Evolutionary conservation across 257 asterid species (phyloP).

Genomic region (Solanum habrochaites): DNA sequence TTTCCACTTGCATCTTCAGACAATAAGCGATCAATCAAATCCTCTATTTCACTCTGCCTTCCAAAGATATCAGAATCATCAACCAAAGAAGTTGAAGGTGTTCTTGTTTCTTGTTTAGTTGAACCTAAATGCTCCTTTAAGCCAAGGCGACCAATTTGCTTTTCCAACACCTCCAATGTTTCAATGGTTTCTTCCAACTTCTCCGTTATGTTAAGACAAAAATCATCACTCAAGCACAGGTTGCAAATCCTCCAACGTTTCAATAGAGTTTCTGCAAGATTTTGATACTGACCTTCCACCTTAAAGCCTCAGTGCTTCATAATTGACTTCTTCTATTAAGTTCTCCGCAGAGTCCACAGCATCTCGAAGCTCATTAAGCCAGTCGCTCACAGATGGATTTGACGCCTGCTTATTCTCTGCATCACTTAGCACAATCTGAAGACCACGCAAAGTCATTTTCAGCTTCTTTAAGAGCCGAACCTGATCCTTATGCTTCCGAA

Average conservation of each 20-base stretch:
- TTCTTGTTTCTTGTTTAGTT: background rate
- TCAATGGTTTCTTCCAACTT: background rate
- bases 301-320: background rate
- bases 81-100: background rate
- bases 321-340: background rate
- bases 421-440: no score
- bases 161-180: background rate
- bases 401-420: no score
- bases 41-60: background rate
- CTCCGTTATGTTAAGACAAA: background rate
- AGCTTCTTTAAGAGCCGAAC: no score
- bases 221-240: background rate
- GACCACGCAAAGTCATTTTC: no score
- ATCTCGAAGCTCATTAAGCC: background rate
- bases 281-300: background rate
- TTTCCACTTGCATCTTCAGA: background rate
- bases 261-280: background rate
- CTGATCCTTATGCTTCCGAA: no score
- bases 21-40: background rate
- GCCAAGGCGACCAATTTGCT: background rate
- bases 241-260: no score
- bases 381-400: no score
- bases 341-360: background rate
- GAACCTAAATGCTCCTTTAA: background rate
- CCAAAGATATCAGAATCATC: background rate